Evolutionary conservation across 225 moss, liverwort and hornwort genomes (phyloP).

Genomic region (Climacium dendroides): DNA sequence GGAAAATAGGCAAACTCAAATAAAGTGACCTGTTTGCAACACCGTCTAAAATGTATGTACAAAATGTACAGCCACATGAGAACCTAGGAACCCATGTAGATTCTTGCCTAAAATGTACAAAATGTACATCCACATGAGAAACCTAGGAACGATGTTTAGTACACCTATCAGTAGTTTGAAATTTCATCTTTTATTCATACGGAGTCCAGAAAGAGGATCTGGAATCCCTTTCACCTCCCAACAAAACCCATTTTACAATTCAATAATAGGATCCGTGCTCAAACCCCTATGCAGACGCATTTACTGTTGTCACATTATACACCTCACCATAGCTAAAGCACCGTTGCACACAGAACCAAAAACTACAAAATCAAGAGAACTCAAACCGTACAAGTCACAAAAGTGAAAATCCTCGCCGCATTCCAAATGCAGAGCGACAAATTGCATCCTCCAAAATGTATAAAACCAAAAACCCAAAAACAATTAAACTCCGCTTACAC

Average conservation of each 20-base stretch:
- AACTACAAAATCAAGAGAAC: background rate
- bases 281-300: background rate
- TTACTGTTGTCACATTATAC: no score
- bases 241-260: no score
- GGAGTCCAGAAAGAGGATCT: background rate
- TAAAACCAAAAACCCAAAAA: background rate
- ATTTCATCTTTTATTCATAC: background rate
- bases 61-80: no score
- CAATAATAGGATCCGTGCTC: background rate
- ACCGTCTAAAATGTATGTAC: no score
- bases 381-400: background rate
- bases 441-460: background rate
- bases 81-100: no score
- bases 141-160: no score
- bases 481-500: background rate
- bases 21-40: background rate
- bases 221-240: background rate
- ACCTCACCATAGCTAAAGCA: background rate
- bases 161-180: background rate
- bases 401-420: background rate
- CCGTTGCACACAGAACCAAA: background rate
- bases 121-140: no score
- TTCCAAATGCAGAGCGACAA: background rate
- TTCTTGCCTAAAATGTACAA: background rate
- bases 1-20: background rate